These are phyloP conservation scores for Pilaira anomala DNA, from an alignment of 192 early-diverging fungal genomes.

Conservation along the genomic window DNA sequence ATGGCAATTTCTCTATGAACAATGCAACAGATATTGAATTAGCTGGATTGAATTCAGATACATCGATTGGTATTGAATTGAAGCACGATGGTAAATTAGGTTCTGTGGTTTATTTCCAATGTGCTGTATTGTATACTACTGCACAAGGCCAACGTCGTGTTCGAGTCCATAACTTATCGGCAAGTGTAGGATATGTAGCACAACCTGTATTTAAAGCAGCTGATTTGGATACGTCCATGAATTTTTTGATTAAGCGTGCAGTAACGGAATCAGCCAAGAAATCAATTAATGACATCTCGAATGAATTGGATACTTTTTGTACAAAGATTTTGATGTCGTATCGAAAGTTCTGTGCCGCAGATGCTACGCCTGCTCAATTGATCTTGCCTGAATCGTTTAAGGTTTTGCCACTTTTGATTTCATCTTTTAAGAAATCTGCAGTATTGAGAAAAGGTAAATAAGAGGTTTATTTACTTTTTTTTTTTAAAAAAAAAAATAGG, in stretches of 20 bases:
- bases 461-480: too few species aligned
- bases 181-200: conserved; percentile 71
- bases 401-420: conserved; percentile 82
- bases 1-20: conserved; percentile 92
- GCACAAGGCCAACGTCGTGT: conserved; percentile 84
- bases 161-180: conserved; percentile 83
- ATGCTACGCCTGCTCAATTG: conserved; percentile 87
- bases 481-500: not conserved
- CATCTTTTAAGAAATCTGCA: conserved; percentile 79
- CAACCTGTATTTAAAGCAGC: conserved; percentile 85
- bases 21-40: conserved; percentile 91
- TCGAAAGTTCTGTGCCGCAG: conserved; percentile 85
- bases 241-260: conserved; percentile 80
- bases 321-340: conserved; percentile 88
- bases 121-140: conserved; percentile 93
- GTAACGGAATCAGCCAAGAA: conserved; percentile 67
- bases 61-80: conserved; percentile 76
- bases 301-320: conserved; percentile 81
- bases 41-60: conserved; percentile 83
- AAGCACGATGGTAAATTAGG: conserved; percentile 87
- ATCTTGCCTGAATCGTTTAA: conserved; percentile 97
- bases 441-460: conserved; percentile 69
- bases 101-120: conserved; percentile 82
- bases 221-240: conserved; percentile 90
- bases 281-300: conserved; percentile 72